Evolutionary conservation across 1,284 basidiomycete genomes (phyloP), one percentile per base, ranked within the genome.

Genomic region (Neonothopanus nambi): DNA sequence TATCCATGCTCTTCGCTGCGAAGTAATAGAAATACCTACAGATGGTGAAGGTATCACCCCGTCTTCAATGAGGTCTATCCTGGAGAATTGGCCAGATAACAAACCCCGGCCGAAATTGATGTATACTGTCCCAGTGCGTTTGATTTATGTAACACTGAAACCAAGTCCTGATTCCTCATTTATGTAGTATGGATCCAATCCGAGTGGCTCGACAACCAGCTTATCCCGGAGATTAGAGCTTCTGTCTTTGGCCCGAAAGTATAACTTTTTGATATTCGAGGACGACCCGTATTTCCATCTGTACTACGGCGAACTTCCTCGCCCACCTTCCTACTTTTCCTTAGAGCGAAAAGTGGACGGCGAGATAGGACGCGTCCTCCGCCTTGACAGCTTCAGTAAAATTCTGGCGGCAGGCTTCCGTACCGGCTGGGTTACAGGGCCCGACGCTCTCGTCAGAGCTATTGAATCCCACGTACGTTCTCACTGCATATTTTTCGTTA

Each of bases 271-370:
- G 36, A 82, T 89, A 56, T 65, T 89, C 23, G 86, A 89, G 84
- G 91, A 92, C 62, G 90, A 92, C 65, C 89, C 90, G 2, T 93
- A 92, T 67, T 91, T 77, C 63, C 79, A 77, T 55, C 65, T 82
- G 47, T 84, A 80, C 67, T 80, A 78, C 51, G 79, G 81, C 51
- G 69, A 66, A 65, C 74, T 66, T 56, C 78, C 71, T 40, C 82
- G 70, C 28, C 74, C 67, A n/a, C 78, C 83, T 1, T 84, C 80
- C 1, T 90, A 89, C 68, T 86, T 89, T 63, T 71, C 77, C 48
- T 73, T 90, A 39, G 87, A 91, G 62, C 74, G 63, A 2, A 70
- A 77, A 45, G 63, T 70, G 18, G 61, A 54, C 24, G 43, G 55
- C 23, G 60, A 63, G 41, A 48, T 63, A 18, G 81, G 81, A 1